Base-by-base conservation (phyloP, 768 basidiomycete species). In the Cystoderma amianthinum region DNA sequence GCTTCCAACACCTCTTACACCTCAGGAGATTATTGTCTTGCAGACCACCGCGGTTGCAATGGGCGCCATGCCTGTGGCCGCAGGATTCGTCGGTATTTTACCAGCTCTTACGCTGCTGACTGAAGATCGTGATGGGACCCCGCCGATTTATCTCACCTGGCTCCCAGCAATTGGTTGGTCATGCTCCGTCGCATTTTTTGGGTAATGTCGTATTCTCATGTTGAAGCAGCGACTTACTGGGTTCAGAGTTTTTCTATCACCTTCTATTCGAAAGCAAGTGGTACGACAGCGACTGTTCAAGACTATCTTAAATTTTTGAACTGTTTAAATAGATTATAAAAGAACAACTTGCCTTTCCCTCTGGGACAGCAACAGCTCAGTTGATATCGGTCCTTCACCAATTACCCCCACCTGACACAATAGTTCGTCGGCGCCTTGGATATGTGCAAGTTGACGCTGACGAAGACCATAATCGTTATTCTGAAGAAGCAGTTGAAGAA, bases 21-120 rank as follows among this genome's bases (percentile, higher is more conserved):
- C 92, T 1, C 90, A 93, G 62, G 91, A 97, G 58, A 85, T 95
- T 44, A 85, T 96, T 15, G 88, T 98, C 0, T 73, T 96, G 2
- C 94, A 98, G 57, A 96, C 95, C 0, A 94, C 90, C 0, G 93
- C 95, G 0, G 93, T 94, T 2, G 95, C 94, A 1, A 97, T 93
- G 2, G 95, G 95, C 12, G 71, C 71, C 9, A 91, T 91, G 88
- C 88, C 88, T 17, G 68, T 91, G 30, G 85, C 89, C 10, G 89
- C 88, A 5, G 72, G 74, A 0, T 87, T 97, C 51, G 93, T 97
- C 10, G 93, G 94, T 3, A 93, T 97, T 44, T 71, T 98, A 11
- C 95, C 95, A 2, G 94, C 95, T 1, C 68, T 98, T 15, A 76
- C 82, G 17, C 61, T 94, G 38, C 71, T 98, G n/a, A 74, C 79